Conservation (phyloP, 176 grass and related monocot species). For the Neostapfia colusana region DNA sequence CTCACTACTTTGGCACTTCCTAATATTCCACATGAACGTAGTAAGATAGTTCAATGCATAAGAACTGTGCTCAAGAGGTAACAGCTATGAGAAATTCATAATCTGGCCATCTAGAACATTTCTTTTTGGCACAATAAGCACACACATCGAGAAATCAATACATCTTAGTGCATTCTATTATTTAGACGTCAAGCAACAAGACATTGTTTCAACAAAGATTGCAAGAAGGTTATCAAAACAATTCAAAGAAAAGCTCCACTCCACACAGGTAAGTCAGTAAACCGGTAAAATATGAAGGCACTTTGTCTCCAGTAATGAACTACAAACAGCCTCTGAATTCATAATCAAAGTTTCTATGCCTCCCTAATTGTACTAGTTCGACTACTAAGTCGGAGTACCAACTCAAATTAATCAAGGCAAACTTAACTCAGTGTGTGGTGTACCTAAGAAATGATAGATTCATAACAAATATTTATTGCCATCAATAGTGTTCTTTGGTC, state of each 20-base stretch:
- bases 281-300: neutral
- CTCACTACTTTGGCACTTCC: neutral
- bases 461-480: neutral
- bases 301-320: neutral
- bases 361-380: neutral
- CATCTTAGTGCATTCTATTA: too few species aligned
- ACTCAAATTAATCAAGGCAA: neutral
- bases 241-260: neutral
- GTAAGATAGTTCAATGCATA: neutral
- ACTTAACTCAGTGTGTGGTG: neutral
- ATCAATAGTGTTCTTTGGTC: neutral
- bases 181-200: too few species aligned
- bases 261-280: neutral
- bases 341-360: neutral
- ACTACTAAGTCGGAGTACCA: neutral
- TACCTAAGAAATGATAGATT: constrained; percentile 7
- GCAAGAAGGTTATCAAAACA: too few species aligned
- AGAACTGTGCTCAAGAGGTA: too few species aligned
- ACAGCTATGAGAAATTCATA: too few species aligned
- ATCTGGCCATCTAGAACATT: too few species aligned
- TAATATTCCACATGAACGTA: neutral
- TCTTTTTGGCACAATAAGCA: too few species aligned
- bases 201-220: too few species aligned
- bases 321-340: neutral
- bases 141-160: too few species aligned